Evolutionary conservation across 768 basidiomycete genomes (phyloP).

Genomic region (Termitomyces sp.): DNA sequence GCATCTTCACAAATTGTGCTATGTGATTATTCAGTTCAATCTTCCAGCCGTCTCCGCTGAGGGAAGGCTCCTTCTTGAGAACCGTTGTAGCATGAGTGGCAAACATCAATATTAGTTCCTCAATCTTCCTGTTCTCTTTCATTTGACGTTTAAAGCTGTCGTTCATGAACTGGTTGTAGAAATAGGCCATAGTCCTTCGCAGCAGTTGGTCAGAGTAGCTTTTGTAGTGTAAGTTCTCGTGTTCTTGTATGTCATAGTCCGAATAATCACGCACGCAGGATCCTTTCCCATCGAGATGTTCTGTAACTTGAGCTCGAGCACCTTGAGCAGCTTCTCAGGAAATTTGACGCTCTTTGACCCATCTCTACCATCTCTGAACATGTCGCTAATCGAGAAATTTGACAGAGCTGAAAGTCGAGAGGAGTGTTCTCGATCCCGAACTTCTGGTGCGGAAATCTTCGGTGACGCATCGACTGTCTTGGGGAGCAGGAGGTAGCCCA

Average conservation of each 20-base stretch:
- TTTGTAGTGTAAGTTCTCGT: conserved; percentile 4
- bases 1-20: conserved; percentile 79
- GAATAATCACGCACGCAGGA: conserved; percentile 62
- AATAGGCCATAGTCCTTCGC: conserved; percentile 86
- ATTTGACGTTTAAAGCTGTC: conserved; percentile 85
- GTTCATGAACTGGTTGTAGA: conserved; percentile 87
- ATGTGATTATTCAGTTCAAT: conserved; percentile 90
- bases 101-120: conserved; percentile 95
- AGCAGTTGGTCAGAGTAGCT: conserved; percentile 91
- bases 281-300: conserved; percentile 94
- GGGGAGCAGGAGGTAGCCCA: conserved; percentile 68
- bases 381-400: conserved; percentile 66
- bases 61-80: conserved; percentile 84
- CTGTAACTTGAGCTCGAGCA: conserved; percentile 85
- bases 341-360: conserved; percentile 87
- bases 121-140: conserved; percentile 96
- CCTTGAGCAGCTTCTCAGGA: conserved; percentile 90
- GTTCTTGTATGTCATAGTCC: background rate
- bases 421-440: conserved; percentile 61
- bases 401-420: conserved; percentile 70
- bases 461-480: conserved; percentile 41
- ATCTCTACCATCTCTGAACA: conserved; percentile 77
- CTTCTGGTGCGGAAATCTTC: conserved; percentile 27
- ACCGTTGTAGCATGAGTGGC: conserved; percentile 87
- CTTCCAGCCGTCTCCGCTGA: conserved; percentile 90